phyloP scores from a whole-genome alignment of 2,329 filamentous ascomycete genomes.

The Cladobotryum protrusum region DNA sequence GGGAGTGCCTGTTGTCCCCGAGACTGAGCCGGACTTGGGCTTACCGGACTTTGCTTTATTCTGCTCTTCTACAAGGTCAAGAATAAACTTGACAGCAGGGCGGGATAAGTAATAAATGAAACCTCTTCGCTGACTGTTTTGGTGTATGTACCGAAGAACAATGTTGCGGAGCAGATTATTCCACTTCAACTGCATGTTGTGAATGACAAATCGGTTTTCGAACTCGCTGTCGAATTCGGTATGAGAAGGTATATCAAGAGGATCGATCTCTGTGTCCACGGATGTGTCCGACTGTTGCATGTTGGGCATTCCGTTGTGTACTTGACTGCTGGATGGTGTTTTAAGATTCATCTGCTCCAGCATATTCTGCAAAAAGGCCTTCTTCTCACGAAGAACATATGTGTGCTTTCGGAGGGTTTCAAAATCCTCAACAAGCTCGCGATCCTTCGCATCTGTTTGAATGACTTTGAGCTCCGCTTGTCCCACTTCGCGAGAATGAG shows the following conservation, averaged over 20 bases:
- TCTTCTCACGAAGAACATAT: constrained; percentile 51
- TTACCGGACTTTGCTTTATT: constrained; percentile 56
- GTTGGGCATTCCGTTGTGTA: constrained; percentile 19
- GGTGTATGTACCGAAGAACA: constrained; percentile 93
- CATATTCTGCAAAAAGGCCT: constrained; percentile 53
- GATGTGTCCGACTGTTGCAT: constrained; percentile 33
- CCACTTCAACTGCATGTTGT: constrained; percentile 98
- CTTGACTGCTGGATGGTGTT: constrained; percentile 24
- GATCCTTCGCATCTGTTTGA: constrained; percentile 43
- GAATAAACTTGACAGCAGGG: constrained; percentile 92
- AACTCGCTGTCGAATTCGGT: constrained; percentile 90
- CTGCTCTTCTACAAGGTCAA: constrained; percentile 96
- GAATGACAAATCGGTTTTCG: constrained; percentile 95
- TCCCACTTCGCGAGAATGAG: constrained; percentile 65
- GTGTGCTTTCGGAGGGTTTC: constrained; percentile 54
- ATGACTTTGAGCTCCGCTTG: constrained; percentile 66
- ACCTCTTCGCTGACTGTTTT: constrained; percentile 89
- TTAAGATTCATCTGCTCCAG: constrained; percentile 42
- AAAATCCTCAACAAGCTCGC: constrained; percentile 49
- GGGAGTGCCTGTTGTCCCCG: constrained; percentile 21
- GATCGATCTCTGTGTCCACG: constrained; percentile 45
- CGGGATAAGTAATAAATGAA: constrained; percentile 98
- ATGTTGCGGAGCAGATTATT: constrained; percentile 95
- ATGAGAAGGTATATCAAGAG: constrained; percentile 60
- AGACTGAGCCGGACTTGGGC: constrained; percentile 24